Base-by-base conservation (phyloP, 139 green algal genomes). In the Asterochloris erici region DNA sequence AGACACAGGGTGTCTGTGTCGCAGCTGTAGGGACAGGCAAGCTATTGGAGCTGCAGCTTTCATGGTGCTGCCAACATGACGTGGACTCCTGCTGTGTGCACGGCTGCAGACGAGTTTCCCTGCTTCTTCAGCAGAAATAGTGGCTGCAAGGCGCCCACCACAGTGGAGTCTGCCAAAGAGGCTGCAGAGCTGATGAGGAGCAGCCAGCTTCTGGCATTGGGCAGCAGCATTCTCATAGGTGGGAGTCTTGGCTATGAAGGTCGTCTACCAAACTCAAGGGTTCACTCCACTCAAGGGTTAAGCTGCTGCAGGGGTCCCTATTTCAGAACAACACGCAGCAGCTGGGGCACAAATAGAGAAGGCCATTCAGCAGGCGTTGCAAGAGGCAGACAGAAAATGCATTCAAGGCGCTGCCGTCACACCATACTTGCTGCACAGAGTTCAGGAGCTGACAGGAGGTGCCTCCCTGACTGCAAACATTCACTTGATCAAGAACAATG, bases 401-500 rank as follows among this genome's bases (percentile, higher is more conserved):
- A 79, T 98, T 0, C 74, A n/a, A 15, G 97, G 97, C 38, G 89
- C 83, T 38, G 87, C 90, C 62, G 85, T 97, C n/a, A 99, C 96
- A 9, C 96, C 96, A 10, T 99, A 97, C 84, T 77, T 99, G 63
- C 87, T 99, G 84, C 86, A 96, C 70, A 86, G 92, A 12, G 92
- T 99, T 29, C 88, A 87, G 12, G 85, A 91, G 63, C 89, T 97
- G 13, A 98, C 96, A 0, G 89, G 87, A 24, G 95, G 94, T 14
- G 85, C 81, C 63, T 97, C 90, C 9, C 88, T 99, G n/a, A 86
- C 84, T 1, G 87, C 96, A n/a, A 99, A 99, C 87, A 96, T 99
- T 15, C 84, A 84, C 24, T 89, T 99, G 24, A 88, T 98, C 9
- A 96, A 97, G 86, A 96, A 99, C 93, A 99, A 99, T 82, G 97